A percentile compares a stretch with the other conserved stretches of the same genome.
Conservation (phyloP, 345 rosid genomes). For the Iberis pinnata region DNA sequence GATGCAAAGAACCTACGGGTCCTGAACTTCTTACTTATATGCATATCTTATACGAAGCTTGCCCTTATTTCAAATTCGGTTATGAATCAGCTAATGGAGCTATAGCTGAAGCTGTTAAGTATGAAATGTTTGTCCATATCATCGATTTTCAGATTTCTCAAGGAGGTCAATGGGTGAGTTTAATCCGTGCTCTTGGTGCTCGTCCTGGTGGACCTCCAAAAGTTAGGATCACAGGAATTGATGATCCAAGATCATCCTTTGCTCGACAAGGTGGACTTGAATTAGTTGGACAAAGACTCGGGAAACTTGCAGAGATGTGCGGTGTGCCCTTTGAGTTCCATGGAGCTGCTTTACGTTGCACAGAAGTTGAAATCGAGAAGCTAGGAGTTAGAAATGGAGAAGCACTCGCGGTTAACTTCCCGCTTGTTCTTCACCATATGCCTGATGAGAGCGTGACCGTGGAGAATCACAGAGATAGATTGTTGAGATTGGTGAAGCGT, state of each 20-base stretch:
- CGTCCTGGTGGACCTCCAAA: slow-evolving; percentile 83
- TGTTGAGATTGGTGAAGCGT: slow-evolving; percentile 66
- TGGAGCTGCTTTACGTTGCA: slow-evolving; percentile 47
- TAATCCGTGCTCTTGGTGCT: slow-evolving; percentile 82
- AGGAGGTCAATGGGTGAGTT: slow-evolving; percentile 88
- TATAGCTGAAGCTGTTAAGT: slow-evolving; percentile 86
- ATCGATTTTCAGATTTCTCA: slow-evolving; percentile 83
- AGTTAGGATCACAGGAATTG: slow-evolving; percentile 77
- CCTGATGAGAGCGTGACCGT: slow-evolving; percentile 86
- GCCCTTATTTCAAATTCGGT: slow-evolving; percentile 96
- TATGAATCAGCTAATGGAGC: slow-evolving; percentile 93
- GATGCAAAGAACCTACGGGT: slow-evolving; percentile 83
- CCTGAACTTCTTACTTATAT: slow-evolving; percentile 73
- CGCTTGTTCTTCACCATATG: slow-evolving; percentile 79
- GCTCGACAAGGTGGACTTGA: slow-evolving; percentile 86
- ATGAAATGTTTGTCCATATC: slow-evolving; percentile 62
- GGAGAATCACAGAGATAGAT: slow-evolving; percentile 77
- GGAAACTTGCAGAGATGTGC: slow-evolving; percentile 55
- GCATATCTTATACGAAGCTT: slow-evolving; percentile 78
- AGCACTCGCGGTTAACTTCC: slow-evolving; percentile 78
- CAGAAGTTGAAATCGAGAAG: slow-evolving; percentile 56
- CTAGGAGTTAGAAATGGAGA: slow-evolving; percentile 62
- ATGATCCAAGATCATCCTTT: slow-evolving; percentile 70
- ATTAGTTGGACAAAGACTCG: slow-evolving; percentile 66
- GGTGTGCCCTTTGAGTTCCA: slow-evolving; percentile 80